Base-by-base conservation (phyloP, 2,329 filamentous ascomycete genomes). In the Trichoderma semiorbis region DNA sequence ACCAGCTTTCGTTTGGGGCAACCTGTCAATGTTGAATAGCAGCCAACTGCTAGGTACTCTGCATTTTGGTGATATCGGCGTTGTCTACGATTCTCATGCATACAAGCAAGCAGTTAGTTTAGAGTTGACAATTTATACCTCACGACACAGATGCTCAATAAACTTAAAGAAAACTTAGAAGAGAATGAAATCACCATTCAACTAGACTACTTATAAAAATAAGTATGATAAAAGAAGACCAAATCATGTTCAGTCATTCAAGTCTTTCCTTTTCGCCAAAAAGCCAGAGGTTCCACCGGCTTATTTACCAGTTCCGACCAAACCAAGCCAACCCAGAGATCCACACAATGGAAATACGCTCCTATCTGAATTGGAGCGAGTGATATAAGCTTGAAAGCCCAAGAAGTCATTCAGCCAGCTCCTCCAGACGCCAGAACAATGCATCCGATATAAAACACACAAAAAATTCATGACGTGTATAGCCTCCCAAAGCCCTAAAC, bases 391-490 rank as follows among this genome's bases (percentile, higher is more conserved):
- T 47, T 26, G 5, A 24, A 30, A 30, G 24, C 39, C 24, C 39
- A 26, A 21, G 8, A 28, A n/a, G 11, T 32, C 50, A 21, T 57
- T 36, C 63, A 57, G 26, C 55, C 55, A 43, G 39, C 63, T 66
- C 55, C 55, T 57, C 70, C 47, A 47, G 58, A 61, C 70, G 70
- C 70, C 70, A 63, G 58, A 63, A 50, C 70, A 64, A 72, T 72
- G 70, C 70, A 69, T 34, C 24, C 53, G n/a, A 71, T 47, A 53
- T n/a, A 50, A 65, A 55, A 61, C 6, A 69, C 12, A 65, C 8
- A 50, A 50, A 50, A 34, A 30, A 18, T 34, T 53, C 68, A 30
- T 47, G 24, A 70, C 58, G 10, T 57, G 32, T 55, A 43, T 58
- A 68, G 30, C 34, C 65, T 39, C 67, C 43, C 39, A 63, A 58